Percentiles rank a stretch among this genome's conserved stretches.
These are phyloP conservation scores for Juglanconis sp. DNA, from an alignment of 2,329 filamentous ascomycete species.

Conservation along the genomic window DNA sequence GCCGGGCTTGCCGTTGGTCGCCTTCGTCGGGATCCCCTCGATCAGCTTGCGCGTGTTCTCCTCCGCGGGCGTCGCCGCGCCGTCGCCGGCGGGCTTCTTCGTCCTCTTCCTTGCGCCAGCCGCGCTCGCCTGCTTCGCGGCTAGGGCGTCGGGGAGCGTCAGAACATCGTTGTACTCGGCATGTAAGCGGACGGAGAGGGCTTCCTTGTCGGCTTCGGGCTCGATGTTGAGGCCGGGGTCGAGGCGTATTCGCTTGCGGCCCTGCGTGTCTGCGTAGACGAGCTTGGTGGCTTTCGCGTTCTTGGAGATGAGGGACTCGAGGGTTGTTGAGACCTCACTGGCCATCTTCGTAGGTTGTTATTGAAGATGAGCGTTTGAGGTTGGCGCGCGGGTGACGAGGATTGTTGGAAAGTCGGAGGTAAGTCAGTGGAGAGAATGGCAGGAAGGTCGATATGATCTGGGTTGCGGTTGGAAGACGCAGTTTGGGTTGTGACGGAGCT, in stretches of 20 bases:
- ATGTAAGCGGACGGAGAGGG: conserved; percentile 56
- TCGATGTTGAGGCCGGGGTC: conserved; percentile 36
- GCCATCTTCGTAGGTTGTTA: conserved; percentile 22
- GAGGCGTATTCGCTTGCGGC: conserved; percentile 32
- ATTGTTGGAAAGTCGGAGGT: conserved; percentile 81
- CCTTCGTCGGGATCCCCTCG: conserved; percentile 55
- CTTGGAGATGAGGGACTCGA: conserved; percentile 37
- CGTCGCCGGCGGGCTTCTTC: conserved; percentile 42
- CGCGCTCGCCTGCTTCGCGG: conserved; percentile 70
- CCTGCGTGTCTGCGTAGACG: conserved; percentile 33
- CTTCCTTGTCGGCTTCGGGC: conserved; percentile 37
- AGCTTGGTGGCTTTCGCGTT: conserved; percentile 40
- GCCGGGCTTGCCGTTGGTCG: conserved; percentile 21
- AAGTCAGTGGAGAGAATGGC: conserved; percentile 27
- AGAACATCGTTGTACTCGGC: conserved; percentile 76
- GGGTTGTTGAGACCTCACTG: conserved; percentile 28
- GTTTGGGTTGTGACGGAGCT: no score
- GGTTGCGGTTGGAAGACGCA: no score
- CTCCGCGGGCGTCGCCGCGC: conserved; percentile 29
- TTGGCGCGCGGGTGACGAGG: conserved; percentile 82
- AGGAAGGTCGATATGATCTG: no score
- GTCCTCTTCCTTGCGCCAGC: conserved; percentile 63
- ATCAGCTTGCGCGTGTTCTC: conserved; percentile 63
- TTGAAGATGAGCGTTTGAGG: conserved; percentile 35
- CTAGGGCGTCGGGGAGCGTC: conserved; percentile 73